These are phyloP conservation scores for Saccharomycopsis sp. DNA, from an alignment of 805 yeast species.

Conservation along the genomic window DNA sequence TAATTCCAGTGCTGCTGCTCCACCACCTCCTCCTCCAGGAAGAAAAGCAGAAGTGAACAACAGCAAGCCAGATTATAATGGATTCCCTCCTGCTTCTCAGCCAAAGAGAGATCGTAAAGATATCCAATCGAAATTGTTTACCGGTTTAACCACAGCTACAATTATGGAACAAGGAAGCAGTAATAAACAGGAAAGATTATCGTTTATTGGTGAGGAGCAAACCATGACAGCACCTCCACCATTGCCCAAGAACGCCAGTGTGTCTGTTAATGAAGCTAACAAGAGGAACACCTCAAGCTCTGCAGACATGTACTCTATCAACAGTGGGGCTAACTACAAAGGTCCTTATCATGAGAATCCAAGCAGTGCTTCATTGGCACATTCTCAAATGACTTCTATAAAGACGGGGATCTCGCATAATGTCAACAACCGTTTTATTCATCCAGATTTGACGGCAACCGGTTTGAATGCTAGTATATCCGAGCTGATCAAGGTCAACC, in stretches of 20 bases:
- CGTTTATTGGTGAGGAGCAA: constrained; percentile 16
- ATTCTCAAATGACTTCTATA: not conserved
- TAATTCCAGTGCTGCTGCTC: not conserved
- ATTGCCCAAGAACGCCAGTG: constrained; percentile 22
- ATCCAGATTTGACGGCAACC: constrained; percentile 37
- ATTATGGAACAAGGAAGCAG: constrained; percentile 23
- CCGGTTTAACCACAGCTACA: constrained; percentile 33
- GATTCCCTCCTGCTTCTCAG: constrained; percentile 12
- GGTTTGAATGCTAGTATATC: constrained; percentile 79
- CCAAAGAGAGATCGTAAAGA: constrained; percentile 28
- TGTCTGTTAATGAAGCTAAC: constrained; percentile 12
- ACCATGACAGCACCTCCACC: constrained; percentile 12
- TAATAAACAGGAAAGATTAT: constrained; percentile 12
- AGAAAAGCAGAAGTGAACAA: constrained; percentile 19
- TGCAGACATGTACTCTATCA: not conserved
- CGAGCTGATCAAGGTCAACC: constrained; percentile 72
- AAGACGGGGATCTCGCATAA: too few species aligned
- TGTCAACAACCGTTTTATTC: constrained; percentile 26
- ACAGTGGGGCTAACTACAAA: too few species aligned
- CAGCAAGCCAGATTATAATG: too few species aligned
- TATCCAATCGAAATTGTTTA: constrained; percentile 39
- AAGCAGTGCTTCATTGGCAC: not conserved
- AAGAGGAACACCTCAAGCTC: constrained; percentile 1
- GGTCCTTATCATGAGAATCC: not conserved
- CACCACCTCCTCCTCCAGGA: constrained; percentile 20